These are phyloP conservation scores for Silene conica DNA, from an alignment of 148 eudicot species.

Conservation along the genomic window DNA sequence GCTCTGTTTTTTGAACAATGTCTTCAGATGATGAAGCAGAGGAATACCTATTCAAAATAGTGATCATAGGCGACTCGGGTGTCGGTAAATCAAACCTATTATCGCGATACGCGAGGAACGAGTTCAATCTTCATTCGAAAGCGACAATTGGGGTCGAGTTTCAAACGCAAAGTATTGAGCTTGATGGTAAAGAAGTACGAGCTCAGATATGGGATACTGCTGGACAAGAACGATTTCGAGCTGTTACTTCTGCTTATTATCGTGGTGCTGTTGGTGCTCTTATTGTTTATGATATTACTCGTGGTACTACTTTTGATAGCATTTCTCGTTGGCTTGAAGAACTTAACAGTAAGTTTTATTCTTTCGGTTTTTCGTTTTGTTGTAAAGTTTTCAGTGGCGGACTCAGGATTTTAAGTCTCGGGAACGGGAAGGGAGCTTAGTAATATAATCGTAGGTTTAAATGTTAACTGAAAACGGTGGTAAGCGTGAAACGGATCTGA, in stretches of 20 bases:
- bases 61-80: constrained; percentile 62
- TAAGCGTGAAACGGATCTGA: no score
- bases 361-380: no score
- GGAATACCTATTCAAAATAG: constrained; percentile 63
- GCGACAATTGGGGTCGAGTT: constrained; percentile 66
- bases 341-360: constrained; percentile 40
- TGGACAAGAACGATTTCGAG: constrained; percentile 62
- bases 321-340: constrained; percentile 57
- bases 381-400: no score
- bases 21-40: constrained; percentile 63
- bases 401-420: no score
- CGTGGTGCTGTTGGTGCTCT: constrained; percentile 75
- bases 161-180: constrained; percentile 54
- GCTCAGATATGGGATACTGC: constrained; percentile 83
- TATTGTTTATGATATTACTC: constrained; percentile 52
- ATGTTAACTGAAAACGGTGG: no score
- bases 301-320: constrained; percentile 54
- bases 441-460: no score
- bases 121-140: constrained; percentile 53
- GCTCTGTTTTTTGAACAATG: constrained; percentile 12
- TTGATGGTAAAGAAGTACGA: constrained; percentile 56
- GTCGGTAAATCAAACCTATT: constrained; percentile 59
- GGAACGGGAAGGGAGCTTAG: no score
- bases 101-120: constrained; percentile 51
- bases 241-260: constrained; percentile 72